Evolutionary conservation across 495 filamentous ascomycete species (phyloP), one percentile per base, ranked within the genome.

Genomic region (Podospora didyma): DNA sequence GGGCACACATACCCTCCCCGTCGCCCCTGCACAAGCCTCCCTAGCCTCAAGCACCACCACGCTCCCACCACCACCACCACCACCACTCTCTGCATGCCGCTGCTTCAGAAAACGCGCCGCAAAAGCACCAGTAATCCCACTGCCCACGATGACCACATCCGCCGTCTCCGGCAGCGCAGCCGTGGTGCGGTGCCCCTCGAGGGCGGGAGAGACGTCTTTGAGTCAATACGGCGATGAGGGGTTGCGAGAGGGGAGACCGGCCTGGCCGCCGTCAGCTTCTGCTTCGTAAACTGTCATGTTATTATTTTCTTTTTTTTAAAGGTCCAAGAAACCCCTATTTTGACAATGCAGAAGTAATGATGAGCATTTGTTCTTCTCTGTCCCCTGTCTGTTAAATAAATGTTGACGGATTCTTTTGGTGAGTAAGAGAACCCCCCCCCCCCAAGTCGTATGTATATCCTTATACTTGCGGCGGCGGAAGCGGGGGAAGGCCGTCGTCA

Each of bases 11-110:
- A 84, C 82, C 56, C 89, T 74, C 0, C 90, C 90, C 0, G 90
- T 94, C 17, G 90, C 90, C 16, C 90, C 90, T 73, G 79, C 89
- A 65, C 88, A 92, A 9, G 85, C 82, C 69, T 89, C 84, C 49
- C 89, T 78, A 5, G 89, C 89, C 69, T 96, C 90, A 2, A 96
- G 73, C 78, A 94, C 85, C 1, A 90, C 77, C 1, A 92, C 68
- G 9, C 71, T 77, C 49, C 71, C 58, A 2, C 53, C n/a, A n/a
- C n/a, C n/a, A n/a, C n/a, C n/a, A n/a, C n/a, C n/a, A n/a, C n/a
- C n/a, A n/a, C n/a, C n/a, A n/a, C 61, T 28, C 54, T 51, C 22
- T 26, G 66, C 69, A 47, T 24, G 51, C 16, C 3, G 16, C 39
- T 39, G 20, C 23, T 50, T 51, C 20, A 96, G 69, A 35, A 84